Base-by-base conservation (phyloP, 2,329 filamentous ascomycete genomes). In the Pseudohalonectria lignicola region DNA sequence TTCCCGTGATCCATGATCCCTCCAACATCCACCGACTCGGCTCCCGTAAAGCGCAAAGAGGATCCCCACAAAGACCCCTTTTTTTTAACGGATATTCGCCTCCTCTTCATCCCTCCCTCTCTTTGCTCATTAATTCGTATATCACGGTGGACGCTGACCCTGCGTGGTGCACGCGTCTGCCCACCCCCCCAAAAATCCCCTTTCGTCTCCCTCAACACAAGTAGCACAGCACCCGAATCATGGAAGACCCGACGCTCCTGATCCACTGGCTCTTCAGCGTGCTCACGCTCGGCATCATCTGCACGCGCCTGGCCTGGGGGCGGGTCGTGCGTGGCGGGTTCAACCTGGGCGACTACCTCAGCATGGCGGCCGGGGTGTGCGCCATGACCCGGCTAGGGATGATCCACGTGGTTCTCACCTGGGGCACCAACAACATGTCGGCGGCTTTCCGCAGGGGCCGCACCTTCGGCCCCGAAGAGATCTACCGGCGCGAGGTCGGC, bases 341-440 rank as follows among this genome's bases (percentile, higher is more conserved):
- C 19, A 31, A 32, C 13, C 5, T 25, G 19, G 36, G 28, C 9
- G 29, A 37, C 36, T 37, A 13, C n/a, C 36, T 37, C n/a, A 37
- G 36, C 29, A 13, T 37, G 8, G 36, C 29, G 7, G 36, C 36
- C 5, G 19, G 20, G 10, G 15, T 37, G 11, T 37, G 36, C 25
- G 21, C 30, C 13, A 9, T 37, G 17, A 17, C 16, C 9, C 36
- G 36, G 13, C 12, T 32, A 20, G 15, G 13, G 5, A 31, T 32
- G 18, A 26, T 37, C 12, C 36, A 37, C 20, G 20, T 37, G 11
- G 20, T 37, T 13, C 20, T 37, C 13, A 25, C 29, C 18, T 37
- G 18, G 18, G 36, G 36, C 19, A 31, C 36, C 7, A 30, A n/a
- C 36, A 32, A 37, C 13, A 10, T 32, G 9, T 26, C 36, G 8